Evolutionary conservation across 129 eudicot species (phyloP).

Genomic region (Glebionis coronaria): DNA sequence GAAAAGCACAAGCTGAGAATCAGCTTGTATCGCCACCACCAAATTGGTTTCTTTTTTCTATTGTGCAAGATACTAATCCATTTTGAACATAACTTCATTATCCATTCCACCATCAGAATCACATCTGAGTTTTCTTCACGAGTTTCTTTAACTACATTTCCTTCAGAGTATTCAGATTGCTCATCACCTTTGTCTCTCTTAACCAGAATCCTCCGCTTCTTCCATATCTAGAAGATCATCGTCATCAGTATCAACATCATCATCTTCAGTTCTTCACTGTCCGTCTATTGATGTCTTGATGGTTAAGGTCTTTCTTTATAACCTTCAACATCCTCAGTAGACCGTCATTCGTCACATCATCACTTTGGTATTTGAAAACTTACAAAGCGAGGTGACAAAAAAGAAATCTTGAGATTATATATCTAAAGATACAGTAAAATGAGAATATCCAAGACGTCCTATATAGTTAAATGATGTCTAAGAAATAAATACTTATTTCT

Average conservation of each 20-base stretch:
- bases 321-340: too few relatives aligned
- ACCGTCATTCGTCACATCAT: conserved; percentile 69
- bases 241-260: conserved; percentile 53
- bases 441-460: background rate
- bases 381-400: conserved; percentile 18
- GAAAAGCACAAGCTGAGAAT: conserved; percentile 88
- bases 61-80: conserved; percentile 84
- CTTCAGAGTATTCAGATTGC: conserved; percentile 72
- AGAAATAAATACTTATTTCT: background rate
- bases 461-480: background rate
- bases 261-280: conserved; percentile 59
- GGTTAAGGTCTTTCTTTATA: conserved; percentile 90
- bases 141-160: conserved; percentile 41
- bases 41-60: conserved; percentile 71
- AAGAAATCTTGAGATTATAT: background rate
- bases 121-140: conserved; percentile 52
- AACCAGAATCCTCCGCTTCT: conserved; percentile 91
- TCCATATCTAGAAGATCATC: conserved; percentile 76
- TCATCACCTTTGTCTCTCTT: conserved; percentile 72
- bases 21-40: conserved; percentile 94
- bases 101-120: conserved; percentile 93
- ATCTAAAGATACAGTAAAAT: background rate
- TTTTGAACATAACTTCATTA: conserved; percentile 92
- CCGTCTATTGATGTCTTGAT: conserved; percentile 68
- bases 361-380: conserved; percentile 82